Percentiles rank a stretch among this genome's conserved stretches.
Evolutionary conservation across 75 land plant genomes (phyloP).

Genomic region (Pseudotsuga menziesii): DNA sequence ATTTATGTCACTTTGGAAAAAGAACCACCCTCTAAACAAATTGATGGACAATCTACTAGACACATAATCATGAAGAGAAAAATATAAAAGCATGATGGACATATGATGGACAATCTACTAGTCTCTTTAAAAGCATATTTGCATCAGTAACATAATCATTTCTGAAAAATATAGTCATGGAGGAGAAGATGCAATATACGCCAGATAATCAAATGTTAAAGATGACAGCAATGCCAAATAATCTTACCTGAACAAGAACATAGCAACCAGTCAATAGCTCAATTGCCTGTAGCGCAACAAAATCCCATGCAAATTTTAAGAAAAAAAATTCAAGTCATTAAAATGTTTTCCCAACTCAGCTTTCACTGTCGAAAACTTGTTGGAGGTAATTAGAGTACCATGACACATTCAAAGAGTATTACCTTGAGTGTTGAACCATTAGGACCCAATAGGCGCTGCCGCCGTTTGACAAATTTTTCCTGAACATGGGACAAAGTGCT

Average conservation of each 20-base stretch:
- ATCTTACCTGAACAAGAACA: conserved; percentile 83
- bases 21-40: neutral
- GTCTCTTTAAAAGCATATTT: no score
- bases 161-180: neutral
- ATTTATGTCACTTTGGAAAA: neutral
- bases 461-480: conserved; percentile 90
- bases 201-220: neutral
- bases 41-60: no score
- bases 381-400: neutral
- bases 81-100: no score
- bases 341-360: neutral
- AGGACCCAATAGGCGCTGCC: conserved; percentile 88
- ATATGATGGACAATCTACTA: no score
- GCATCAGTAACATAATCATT: no score
- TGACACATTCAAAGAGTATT: neutral
- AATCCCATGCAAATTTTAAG: neutral
- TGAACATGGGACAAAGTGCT: conserved; percentile 20
- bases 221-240: neutral
- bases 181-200: neutral
- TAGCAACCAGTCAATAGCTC: conserved; percentile 96
- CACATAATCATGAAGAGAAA: no score
- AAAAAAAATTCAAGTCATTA: neutral
- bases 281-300: conserved; percentile 56
- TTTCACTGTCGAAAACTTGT: neutral
- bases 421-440: conserved; percentile 92